Evolutionary conservation across 2,329 filamentous ascomycete species (phyloP).

Genomic region (Akanthomyces uredinophilus): DNA sequence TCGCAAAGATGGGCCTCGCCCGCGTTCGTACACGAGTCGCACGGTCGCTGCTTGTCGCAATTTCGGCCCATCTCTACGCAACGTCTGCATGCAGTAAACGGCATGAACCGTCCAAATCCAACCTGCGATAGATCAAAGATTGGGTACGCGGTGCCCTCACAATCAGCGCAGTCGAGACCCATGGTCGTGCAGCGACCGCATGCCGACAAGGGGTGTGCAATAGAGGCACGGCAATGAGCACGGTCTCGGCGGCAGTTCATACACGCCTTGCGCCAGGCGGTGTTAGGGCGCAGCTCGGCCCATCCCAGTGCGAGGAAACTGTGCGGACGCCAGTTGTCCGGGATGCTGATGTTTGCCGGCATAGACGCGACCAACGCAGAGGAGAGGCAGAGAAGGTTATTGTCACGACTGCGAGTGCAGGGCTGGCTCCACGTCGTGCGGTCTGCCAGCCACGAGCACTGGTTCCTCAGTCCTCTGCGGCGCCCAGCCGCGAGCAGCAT

Average conservation of each 20-base stretch:
- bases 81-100: constrained; percentile 23
- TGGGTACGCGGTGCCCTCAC: constrained; percentile 17
- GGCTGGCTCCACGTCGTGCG: constrained; percentile 19
- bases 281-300: constrained; percentile 17
- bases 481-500: constrained; percentile 6
- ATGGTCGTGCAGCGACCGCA: constrained; percentile 26
- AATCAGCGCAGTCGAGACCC: constrained; percentile 26
- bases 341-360: constrained; percentile 10
- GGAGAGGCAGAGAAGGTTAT: constrained; percentile 20
- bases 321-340: constrained; percentile 16
- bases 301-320: constrained; percentile 17
- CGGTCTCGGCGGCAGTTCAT: constrained; percentile 14
- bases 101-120: constrained; percentile 26
- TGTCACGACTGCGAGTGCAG: constrained; percentile 20
- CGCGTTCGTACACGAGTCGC: constrained; percentile 28
- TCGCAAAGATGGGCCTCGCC: constrained; percentile 19
- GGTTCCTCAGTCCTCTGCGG: neutral
- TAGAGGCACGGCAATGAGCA: constrained; percentile 20
- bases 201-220: constrained; percentile 15
- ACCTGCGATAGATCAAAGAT: constrained; percentile 27
- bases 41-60: constrained; percentile 35
- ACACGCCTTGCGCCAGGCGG: constrained; percentile 18
- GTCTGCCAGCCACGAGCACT: constrained; percentile 23
- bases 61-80: constrained; percentile 21
- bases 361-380: constrained; percentile 15